Evolutionary conservation across 169 alveolate species (phyloP), one percentile per base, ranked within the genome.

Genomic region (Plasmodium ovale): DNA sequence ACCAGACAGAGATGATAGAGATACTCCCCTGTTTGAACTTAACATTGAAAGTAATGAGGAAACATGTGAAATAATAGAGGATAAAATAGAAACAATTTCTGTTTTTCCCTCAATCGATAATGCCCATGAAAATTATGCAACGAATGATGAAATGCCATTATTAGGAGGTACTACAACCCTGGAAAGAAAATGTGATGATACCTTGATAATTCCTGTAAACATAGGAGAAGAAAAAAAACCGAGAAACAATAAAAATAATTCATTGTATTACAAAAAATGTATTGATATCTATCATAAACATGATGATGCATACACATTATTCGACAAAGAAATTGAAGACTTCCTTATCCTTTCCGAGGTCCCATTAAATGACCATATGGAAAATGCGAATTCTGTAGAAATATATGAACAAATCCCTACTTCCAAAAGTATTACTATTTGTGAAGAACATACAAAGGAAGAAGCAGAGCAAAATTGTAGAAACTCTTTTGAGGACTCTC

Each of bases 211-310:
- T 47, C 12, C 12, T 0, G 25, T 21, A 47, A 14, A n/a, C 16
- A 47, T 5, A 0, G 58, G 16, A 9, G 6, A 54, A n/a, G 49
- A 33, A 25, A 47, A 33, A 64, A 65, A 58, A 79, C 29, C 23
- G 39, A 10, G 21, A 62, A 47, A n/a, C 6, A 44, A 56, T 37
- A 79, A 79, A 44, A 79, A n/a, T 31, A 64, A 49, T 37, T 19
- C 44, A 3, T 19, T 79, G 49, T 64, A 64, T 68, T n/a, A n/a
- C n/a, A 79, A 79, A 51, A 79, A 65, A 23, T 53, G 29, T 39
- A 79, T 79, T 6, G 58, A 79, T 68, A 79, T 79, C 1, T 79
- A 79, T 49, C 89, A 79, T 42, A 79, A 58, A 37, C 89, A 79
- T 39, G 89, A 79, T 6, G 47, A 79, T 54, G 9, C 82, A 3